Conservation (phyloP, 2,329 filamentous ascomycete genomes). For the Diaporthe velutina region DNA sequence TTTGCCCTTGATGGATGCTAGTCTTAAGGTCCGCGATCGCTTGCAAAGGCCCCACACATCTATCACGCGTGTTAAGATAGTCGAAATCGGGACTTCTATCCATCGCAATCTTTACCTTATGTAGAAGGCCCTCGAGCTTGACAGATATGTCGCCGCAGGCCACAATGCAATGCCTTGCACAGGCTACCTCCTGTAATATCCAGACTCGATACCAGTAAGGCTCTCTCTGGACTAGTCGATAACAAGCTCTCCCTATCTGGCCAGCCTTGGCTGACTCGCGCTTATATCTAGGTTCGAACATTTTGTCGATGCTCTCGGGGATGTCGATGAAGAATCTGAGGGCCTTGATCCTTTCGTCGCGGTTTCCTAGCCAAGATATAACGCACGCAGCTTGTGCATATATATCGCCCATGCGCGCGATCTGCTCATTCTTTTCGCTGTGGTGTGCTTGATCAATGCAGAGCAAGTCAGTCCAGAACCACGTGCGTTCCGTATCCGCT, state of each 20-base stretch:
- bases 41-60: not conserved
- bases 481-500: not conserved
- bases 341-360: fast-evolving
- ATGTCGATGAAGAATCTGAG: not conserved
- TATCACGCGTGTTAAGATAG: not conserved
- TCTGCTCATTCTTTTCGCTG: not conserved
- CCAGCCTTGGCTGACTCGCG: not conserved
- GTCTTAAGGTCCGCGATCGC: not conserved
- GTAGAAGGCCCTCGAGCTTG: not conserved
- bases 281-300: not conserved
- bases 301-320: not conserved
- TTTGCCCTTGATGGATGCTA: not conserved
- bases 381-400: not conserved
- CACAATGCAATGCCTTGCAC: not conserved
- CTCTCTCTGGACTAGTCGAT: not conserved
- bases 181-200: not conserved
- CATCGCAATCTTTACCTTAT: not conserved
- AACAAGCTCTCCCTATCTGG: not conserved
- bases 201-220: not conserved
- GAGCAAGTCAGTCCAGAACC: not conserved
- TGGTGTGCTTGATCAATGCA: not conserved
- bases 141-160: not conserved
- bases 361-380: not conserved
- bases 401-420: not conserved
- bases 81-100: not conserved